phyloP scores from a whole-genome alignment of 306 rosid species.

The Hippophae rhamnoides region DNA sequence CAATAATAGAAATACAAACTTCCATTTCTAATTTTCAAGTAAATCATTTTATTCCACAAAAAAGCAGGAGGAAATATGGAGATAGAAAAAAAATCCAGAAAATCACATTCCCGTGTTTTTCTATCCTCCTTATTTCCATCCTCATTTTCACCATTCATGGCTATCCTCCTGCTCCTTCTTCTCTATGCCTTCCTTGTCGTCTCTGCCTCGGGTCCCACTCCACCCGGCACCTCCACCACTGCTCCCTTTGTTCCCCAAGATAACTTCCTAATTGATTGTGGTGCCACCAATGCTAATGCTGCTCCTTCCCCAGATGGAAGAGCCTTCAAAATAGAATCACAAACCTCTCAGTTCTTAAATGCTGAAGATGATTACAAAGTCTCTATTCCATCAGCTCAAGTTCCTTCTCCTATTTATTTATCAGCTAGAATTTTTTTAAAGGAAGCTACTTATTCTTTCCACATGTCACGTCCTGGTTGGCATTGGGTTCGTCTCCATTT shows the following conservation, averaged over 20 bases:
- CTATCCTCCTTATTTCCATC: slow-evolving; percentile 18
- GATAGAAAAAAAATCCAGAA: slow-evolving; percentile 7
- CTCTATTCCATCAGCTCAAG: slow-evolving; percentile 12
- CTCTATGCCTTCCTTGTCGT: slow-evolving; percentile 20
- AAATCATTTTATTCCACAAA: slow-evolving; percentile 20
- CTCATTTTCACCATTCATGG: slow-evolving; percentile 32
- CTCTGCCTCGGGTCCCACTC: not conserved
- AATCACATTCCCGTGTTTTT: slow-evolving; percentile 9
- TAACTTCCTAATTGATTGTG: slow-evolving; percentile 66
- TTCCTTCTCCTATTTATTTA: slow-evolving; percentile 36
- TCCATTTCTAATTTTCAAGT: too few species aligned
- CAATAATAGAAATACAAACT: not conserved
- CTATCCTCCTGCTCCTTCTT: slow-evolving; percentile 51
- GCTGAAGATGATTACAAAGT: slow-evolving; percentile 48
- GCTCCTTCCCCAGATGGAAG: slow-evolving; percentile 57
- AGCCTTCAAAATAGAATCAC: slow-evolving; percentile 55
- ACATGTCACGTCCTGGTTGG: slow-evolving; percentile 24
- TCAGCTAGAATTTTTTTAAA: slow-evolving; percentile 37
- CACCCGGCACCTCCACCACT: slow-evolving; percentile 2
- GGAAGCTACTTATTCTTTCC: slow-evolving; percentile 25
- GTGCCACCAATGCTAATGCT: slow-evolving; percentile 25
- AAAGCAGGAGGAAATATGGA: slow-evolving; percentile 53
- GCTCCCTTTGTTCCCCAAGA: slow-evolving; percentile 51
- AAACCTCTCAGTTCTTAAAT: slow-evolving; percentile 37
- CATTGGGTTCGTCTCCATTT: slow-evolving; percentile 30